A percentile compares a stretch with the other conserved stretches of the same genome.
Conservation (phyloP, 441 rosid genomes). For the Adansonia grandidieri region DNA sequence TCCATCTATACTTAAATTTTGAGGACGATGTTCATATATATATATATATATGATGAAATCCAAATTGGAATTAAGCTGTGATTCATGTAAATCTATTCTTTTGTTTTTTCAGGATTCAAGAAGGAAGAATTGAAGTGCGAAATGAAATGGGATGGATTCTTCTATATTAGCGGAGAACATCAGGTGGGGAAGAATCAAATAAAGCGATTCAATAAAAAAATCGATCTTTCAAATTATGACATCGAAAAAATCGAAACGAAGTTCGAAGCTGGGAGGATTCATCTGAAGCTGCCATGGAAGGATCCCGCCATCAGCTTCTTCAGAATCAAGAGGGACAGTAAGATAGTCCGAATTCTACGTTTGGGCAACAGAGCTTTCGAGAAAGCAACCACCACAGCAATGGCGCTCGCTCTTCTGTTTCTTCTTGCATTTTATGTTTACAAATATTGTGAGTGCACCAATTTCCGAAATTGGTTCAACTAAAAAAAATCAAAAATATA, state of each 20-base stretch:
- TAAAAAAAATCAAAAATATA: not conserved
- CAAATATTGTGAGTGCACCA: not conserved
- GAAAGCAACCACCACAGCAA: not conserved
- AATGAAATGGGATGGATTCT: not conserved
- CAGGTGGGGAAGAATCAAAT: not conserved
- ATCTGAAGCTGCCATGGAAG: not conserved
- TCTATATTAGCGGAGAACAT: constrained; percentile 4
- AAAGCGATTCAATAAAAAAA: constrained; percentile 15
- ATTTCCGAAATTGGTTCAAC: not conserved
- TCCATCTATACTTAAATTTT: no score
- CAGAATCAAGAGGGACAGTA: not conserved
- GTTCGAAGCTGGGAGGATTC: not conserved
- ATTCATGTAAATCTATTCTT: not conserved
- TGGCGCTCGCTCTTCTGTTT: not conserved
- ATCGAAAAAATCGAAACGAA: not conserved
- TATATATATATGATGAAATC: no score
- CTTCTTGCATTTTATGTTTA: not conserved
- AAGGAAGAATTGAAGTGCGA: constrained; percentile 4
- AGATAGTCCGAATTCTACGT: no score
- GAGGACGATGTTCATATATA: no score
- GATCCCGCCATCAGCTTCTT: not conserved
- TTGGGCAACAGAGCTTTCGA: not conserved
- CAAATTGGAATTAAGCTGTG: no score
- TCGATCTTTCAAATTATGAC: constrained; percentile 1
- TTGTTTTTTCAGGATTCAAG: constrained; percentile 17